Evolutionary conservation across 2,329 filamentous ascomycete genomes (phyloP), one percentile per base, ranked within the genome.

Genomic region (Colletotrichum theobromicola): DNA sequence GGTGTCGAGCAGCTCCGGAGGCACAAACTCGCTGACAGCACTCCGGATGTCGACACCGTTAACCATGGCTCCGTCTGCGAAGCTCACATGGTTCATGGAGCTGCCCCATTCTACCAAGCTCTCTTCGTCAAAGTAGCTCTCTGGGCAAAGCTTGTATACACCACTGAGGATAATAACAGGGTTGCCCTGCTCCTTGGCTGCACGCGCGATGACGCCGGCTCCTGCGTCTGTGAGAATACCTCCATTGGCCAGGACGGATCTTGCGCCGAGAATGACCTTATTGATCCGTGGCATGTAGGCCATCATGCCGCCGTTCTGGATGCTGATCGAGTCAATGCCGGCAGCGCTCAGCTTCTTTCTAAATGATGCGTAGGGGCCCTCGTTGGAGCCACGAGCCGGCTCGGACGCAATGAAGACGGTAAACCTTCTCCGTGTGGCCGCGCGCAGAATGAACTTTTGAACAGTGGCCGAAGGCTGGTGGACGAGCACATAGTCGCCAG

Each of bases 261-360:
- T 94, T 7, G 96, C 96, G 15, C 94, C 93, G 8, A 99, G 88
- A 63, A 99, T 94, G 75, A 99, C 96, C 86, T 98, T 98, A 88
- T 96, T 97, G 79, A 98, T 95, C 75, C 94, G 92, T 10, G 96
- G 94, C 94, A 99, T 98, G 80, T 98, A 94, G 1, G 96, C 95
- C 86, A 96, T 97, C 68, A 98, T 90, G 12, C 95, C 94, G 9
- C 93, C 93, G 83, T 98, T 96, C 57, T 95, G 92, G 70, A 98
- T 93, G 75, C 94, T 90, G 78, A 98, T 94, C 55, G 98, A 94
- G 2, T 92, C 93, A 70, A 97, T 94, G 30, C 96, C 96, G 42
- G 93, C 91, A 2, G 93, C 90, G 6, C 91, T 92, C 74, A 98
- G 89, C 62, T 95, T 93, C 84, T 97, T 98, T 61, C 92, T 91